These are phyloP conservation scores for Crithidia fasciculata DNA, from an alignment of 208 protist species.

Conservation along the genomic window DNA sequence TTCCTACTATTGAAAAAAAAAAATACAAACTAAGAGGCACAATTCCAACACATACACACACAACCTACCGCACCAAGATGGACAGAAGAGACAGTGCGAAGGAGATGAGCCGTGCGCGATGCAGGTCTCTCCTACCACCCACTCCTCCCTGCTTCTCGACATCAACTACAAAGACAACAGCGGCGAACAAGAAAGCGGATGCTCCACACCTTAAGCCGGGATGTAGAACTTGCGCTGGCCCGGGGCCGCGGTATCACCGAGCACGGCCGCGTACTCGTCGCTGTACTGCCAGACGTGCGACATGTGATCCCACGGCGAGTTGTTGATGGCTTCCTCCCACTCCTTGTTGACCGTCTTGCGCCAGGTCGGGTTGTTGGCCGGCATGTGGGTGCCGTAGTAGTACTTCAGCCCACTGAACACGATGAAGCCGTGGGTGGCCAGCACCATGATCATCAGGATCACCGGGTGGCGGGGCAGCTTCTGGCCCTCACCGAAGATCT, in stretches of 20 bases:
- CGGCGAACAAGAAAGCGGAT: neutral
- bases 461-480: constrained; percentile 71
- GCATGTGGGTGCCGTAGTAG: constrained; percentile 79
- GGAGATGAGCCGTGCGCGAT: too few species aligned
- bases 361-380: constrained; percentile 89
- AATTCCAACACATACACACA: neutral
- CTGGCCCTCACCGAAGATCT: constrained; percentile 85
- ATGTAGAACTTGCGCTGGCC: constrained; percentile 83
- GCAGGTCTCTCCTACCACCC: too few species aligned
- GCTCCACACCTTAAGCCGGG: constrained; percentile 43
- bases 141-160: neutral
- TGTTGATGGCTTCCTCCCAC: constrained; percentile 93
- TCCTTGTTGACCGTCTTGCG: constrained; percentile 91
- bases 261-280: constrained; percentile 72
- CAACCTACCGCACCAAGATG: neutral
- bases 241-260: constrained; percentile 65
- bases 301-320: constrained; percentile 91
- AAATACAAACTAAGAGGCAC: neutral
- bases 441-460: constrained; percentile 43
- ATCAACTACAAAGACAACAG: constrained; percentile 1
- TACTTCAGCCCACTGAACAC: constrained; percentile 59
- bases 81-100: neutral
- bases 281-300: constrained; percentile 91
- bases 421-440: constrained; percentile 51
- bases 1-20: neutral